These are phyloP conservation scores for Holtermanniella nyarrowii DNA, from an alignment of 768 basidiomycete species.

Conservation along the genomic window DNA sequence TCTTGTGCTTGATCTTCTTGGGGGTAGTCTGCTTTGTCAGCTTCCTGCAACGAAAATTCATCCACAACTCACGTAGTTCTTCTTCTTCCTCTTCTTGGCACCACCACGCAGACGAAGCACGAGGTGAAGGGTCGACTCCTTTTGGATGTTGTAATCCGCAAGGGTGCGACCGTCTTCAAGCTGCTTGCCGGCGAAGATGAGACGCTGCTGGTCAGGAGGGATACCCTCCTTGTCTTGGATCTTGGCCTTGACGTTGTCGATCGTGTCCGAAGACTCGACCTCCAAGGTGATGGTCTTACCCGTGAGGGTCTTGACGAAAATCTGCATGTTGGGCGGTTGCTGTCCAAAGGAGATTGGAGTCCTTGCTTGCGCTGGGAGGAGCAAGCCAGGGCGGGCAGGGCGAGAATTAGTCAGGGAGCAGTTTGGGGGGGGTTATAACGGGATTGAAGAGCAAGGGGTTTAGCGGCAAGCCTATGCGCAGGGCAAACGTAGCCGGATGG, in stretches of 20 bases:
- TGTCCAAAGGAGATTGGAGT: conserved; percentile 15
- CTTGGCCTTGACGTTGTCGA: conserved; percentile 96
- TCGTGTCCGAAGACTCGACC: conserved; percentile 93
- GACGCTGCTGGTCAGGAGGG: conserved; percentile 69
- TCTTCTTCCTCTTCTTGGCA: conserved; percentile 98
- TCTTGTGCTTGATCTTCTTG: conserved; percentile 99
- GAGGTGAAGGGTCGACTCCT: conserved; percentile 96
- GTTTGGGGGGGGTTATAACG: background rate
- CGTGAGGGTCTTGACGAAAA: conserved; percentile 98
- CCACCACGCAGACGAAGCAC: conserved; percentile 97
- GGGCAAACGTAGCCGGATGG: no score
- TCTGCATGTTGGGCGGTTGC: conserved; percentile 59
- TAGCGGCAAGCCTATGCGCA: no score
- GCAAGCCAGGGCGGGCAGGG: no score
- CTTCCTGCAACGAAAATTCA: background rate
- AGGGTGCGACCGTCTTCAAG: conserved; percentile 90
- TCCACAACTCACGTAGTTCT: conserved; percentile 68
- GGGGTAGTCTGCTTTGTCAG: conserved; percentile 54
- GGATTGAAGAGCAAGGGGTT: no score
- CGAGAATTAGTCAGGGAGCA: no score
- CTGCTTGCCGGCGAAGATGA: conserved; percentile 99
- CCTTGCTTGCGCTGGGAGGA: no score
- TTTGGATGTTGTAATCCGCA: conserved; percentile 59
- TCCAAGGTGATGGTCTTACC: conserved; percentile 98
- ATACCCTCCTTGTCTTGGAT: conserved; percentile 96